A percentile compares a stretch with the other conserved stretches of the same genome.
Evolutionary conservation across 2,329 filamentous ascomycete species (phyloP).

Genomic region (Alternaria viburni): DNA sequence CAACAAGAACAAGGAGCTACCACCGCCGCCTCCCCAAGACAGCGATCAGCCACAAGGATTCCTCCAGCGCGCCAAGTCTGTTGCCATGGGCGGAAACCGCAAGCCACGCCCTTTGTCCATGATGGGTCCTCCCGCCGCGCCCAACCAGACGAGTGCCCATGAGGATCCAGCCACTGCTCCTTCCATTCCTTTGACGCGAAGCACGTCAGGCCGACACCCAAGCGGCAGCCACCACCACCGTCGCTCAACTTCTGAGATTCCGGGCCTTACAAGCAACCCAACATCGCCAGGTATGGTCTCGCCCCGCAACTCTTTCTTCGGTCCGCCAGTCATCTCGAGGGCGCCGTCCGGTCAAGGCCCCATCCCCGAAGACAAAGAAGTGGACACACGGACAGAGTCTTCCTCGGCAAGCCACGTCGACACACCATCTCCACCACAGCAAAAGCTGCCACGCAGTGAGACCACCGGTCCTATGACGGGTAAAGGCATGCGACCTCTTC

Average conservation of each 20-base stretch:
- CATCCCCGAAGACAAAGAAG: conserved; percentile 43
- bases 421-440: conserved; percentile 58
- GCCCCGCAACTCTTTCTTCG: conserved; percentile 49
- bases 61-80: conserved; percentile 66
- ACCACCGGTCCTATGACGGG: conserved; percentile 55
- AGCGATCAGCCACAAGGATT: conserved; percentile 54
- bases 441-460: conserved; percentile 58
- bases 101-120: conserved; percentile 55
- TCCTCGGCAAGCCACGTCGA: conserved; percentile 40
- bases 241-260: conserved; percentile 54
- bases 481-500: conserved; percentile 80
- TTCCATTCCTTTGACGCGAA: conserved; percentile 71
- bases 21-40: conserved; percentile 71
- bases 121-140: conserved; percentile 39
- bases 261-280: conserved; percentile 67
- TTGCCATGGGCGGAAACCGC: conserved; percentile 53
- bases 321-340: conserved; percentile 48
- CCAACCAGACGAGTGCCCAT: conserved; percentile 36
- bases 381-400: conserved; percentile 32
- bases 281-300: conserved; percentile 55
- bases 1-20: conserved; percentile 83
- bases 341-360: conserved; percentile 43
- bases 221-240: conserved; percentile 50
- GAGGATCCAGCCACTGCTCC: conserved; percentile 76
- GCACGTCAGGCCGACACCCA: conserved; percentile 57